These are phyloP conservation scores for Rhynchosporium agropyri DNA, from an alignment of 2,329 filamentous ascomycete species.

Conservation along the genomic window DNA sequence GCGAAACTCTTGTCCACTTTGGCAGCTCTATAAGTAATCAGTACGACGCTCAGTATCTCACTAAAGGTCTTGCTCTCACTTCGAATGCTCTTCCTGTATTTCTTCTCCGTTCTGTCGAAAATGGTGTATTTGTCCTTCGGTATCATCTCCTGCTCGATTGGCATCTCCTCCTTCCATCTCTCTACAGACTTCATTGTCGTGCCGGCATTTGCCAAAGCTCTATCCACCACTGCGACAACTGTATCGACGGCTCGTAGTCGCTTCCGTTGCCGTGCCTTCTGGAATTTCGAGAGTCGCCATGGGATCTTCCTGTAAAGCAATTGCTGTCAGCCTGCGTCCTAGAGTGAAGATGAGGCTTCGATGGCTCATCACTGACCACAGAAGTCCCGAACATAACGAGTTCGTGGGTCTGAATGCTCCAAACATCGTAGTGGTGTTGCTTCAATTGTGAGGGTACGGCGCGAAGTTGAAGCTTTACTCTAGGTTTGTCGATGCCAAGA, in stretches of 20 bases:
- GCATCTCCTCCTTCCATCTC: conserved; percentile 95
- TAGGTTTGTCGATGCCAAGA: conserved; percentile 37
- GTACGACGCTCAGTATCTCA: neutral
- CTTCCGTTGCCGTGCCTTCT: conserved; percentile 84
- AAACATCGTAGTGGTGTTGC: conserved; percentile 64
- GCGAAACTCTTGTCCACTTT: conserved; percentile 95
- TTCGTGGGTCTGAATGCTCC: conserved; percentile 80
- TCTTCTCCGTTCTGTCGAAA: conserved; percentile 94
- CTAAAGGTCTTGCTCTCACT: conserved; percentile 60
- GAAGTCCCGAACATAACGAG: conserved; percentile 74
- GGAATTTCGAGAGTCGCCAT: conserved; percentile 89
- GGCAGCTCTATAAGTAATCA: conserved; percentile 62
- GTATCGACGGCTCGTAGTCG: conserved; percentile 83
- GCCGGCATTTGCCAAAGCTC: conserved; percentile 73
- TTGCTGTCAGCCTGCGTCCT: conserved; percentile 26
- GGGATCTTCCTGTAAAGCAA: conserved; percentile 75
- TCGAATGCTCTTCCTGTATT: conserved; percentile 95
- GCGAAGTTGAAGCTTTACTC: conserved; percentile 24
- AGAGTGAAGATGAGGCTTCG: neutral
- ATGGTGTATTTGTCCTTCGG: conserved; percentile 97
- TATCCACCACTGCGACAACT: conserved; percentile 81
- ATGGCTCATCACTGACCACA: conserved; percentile 62
- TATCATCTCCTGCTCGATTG: conserved; percentile 91
- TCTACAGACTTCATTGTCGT: conserved; percentile 76
- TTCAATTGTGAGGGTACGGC: neutral